Evolutionary conservation across 2,329 filamentous ascomycete genomes (phyloP).

Genomic region (Fusarium continuum): DNA sequence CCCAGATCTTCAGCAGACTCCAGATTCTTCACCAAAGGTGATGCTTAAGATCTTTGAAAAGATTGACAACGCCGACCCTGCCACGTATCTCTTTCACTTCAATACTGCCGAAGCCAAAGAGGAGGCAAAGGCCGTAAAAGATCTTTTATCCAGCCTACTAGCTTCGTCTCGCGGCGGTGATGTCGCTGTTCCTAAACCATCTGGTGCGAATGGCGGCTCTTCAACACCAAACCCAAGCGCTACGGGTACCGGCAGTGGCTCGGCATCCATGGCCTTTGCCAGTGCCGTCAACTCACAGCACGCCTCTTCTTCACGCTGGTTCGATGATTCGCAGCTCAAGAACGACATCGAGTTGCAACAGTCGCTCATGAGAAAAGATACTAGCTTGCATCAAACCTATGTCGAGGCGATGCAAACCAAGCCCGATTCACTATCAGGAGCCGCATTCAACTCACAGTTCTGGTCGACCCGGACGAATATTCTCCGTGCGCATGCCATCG

Average conservation of each 20-base stretch:
- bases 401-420: constrained; percentile 85
- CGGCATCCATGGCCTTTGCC: constrained; percentile 81
- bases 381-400: constrained; percentile 81
- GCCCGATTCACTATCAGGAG: constrained; percentile 81
- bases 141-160: constrained; percentile 80
- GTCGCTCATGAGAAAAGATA: constrained; percentile 84
- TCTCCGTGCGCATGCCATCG: constrained; percentile 88
- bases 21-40: constrained; percentile 85
- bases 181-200: constrained; percentile 59
- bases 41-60: constrained; percentile 93
- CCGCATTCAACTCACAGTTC: constrained; percentile 89
- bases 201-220: constrained; percentile 44
- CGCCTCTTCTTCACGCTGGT: constrained; percentile 69
- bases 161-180: constrained; percentile 70
- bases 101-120: constrained; percentile 80
- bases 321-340: constrained; percentile 82
- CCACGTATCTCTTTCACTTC: constrained; percentile 88
- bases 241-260: constrained; percentile 54
- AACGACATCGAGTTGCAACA: constrained; percentile 84
- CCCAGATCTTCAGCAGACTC: constrained; percentile 91
- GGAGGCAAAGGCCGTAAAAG: constrained; percentile 87
- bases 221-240: constrained; percentile 43
- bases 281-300: constrained; percentile 68
- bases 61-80: constrained; percentile 65
- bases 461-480: constrained; percentile 91